Percentiles rank a stretch among this genome's conserved stretches.
Evolutionary conservation across 495 filamentous ascomycete species (phyloP).

Genomic region (Aspergillus sclerotiicarbonarius): DNA sequence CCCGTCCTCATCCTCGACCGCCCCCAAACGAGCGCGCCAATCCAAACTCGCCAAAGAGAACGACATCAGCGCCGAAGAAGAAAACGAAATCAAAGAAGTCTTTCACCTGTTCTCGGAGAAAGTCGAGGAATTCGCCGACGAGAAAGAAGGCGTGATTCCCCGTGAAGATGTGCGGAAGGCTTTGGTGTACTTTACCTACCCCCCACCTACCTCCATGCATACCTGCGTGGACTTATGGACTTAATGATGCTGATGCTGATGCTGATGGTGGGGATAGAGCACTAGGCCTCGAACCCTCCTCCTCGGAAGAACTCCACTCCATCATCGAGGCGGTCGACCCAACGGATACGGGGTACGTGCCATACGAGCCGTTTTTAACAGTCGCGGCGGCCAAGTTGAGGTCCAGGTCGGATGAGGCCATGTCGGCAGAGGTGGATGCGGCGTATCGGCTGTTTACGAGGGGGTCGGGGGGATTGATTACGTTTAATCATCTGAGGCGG

Average conservation of each 20-base stretch:
- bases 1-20: constrained; percentile 29
- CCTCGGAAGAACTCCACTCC: constrained; percentile 63
- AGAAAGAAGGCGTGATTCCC: constrained; percentile 71
- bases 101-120: constrained; percentile 71
- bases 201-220: constrained; percentile 4
- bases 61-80: constrained; percentile 76
- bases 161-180: constrained; percentile 78
- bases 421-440: constrained; percentile 67
- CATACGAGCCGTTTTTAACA: constrained; percentile 74
- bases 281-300: constrained; percentile 64
- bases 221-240: too few relatives aligned
- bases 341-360: constrained; percentile 69
- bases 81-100: constrained; percentile 85
- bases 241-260: background rate
- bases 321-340: constrained; percentile 81
- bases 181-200: constrained; percentile 61
- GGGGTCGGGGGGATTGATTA: constrained; percentile 58
- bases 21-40: constrained; percentile 50
- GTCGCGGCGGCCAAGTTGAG: constrained; percentile 82
- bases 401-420: constrained; percentile 49
- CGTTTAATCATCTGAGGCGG: constrained; percentile 67
- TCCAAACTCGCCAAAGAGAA: constrained; percentile 90
- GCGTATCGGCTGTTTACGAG: constrained; percentile 77
- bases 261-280: constrained; percentile 51
- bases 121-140: constrained; percentile 59